Evolutionary conservation across 176 grass and related monocot genomes (phyloP), one percentile per base, ranked within the genome.

Genomic region (Carex kokanica): DNA sequence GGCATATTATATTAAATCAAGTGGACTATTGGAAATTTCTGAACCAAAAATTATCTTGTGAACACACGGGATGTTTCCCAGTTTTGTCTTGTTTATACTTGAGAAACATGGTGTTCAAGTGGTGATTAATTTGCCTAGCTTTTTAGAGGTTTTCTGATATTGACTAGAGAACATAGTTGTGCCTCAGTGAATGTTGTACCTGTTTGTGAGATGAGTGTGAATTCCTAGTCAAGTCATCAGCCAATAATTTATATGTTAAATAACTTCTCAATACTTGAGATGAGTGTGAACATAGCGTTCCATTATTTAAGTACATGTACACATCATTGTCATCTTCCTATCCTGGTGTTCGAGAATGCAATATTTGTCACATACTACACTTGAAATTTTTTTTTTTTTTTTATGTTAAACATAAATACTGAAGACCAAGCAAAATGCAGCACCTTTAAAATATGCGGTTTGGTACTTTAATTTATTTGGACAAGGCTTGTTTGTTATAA

Each of bases 1-100:
- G 53, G 89, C 78, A 80, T 99, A 99, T 84, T 95, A 92, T 85
- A 49, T 82, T 62, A 63, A 65, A 68, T 82, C 61, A 32, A 52
- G 67, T 27, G 80, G 80, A 17, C 61, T 82, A 18, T 31, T 82
- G 16, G 10, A 65, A 25, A 53, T 54, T 67, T 53, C 9, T 31
- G 17, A 64, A 43, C 31, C 40, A 29, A 65, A 23, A 8, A 12
- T 60, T 68, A 34, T 68, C 13, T 18, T 34, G 24, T 31, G 73
- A 17, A 32, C 24, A n/a, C 51, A 29, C 24, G 25, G 73, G 72
- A 77, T 52, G 13, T 54, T 54, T 32, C 49, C 51, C 51, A 78
- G 49, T 32, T 55, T 77, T 77, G 51, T 77, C 21, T 8, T 78
- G 73, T 78, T 55, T 25, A 56, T 55, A 55, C 73, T 78, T 10